Evolutionary conservation across 768 basidiomycete genomes (phyloP), one percentile per base, ranked within the genome.

Genomic region (Roridomyces roridus): DNA sequence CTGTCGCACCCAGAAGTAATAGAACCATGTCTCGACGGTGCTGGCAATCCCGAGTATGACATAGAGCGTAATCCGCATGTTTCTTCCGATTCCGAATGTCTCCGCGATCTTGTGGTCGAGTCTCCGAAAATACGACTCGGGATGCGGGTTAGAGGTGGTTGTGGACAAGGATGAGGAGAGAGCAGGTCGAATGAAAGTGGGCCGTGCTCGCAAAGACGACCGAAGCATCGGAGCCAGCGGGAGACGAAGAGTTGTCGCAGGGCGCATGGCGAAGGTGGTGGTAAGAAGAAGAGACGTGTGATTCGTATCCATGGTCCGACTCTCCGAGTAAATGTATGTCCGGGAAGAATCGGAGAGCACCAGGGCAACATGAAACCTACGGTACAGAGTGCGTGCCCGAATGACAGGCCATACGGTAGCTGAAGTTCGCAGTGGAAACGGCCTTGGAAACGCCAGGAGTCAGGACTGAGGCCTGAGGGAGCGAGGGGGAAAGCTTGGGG

Each of bases 21-120:
- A 52, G 43, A 52, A 52, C 51, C 42, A 52, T 35, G 43, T 52
- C 51, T 52, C 51, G 43, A 52, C 26, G 21, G 51, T 31, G 42
- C 42, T 52, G 35, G 35, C 25, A 35, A 25, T 43, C 24, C 51
- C 51, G n/a, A 44, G 29, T 37, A 52, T 52, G 25, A 28, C 51
- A 35, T 52, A 52, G 21, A 52, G 42, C 17, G 25, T 28, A 45
- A 52, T 26, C 11, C 51, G 43, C 51, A 52, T 52, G 43, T 17
- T 28, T 39, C 17, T 52, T 4, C 51, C 51, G 17, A 52, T 52
- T 21, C 51, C 34, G 34, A 45, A 29, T 23, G 5, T 31, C 41
- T 52, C 50, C 29, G 50, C 50, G 20, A 51, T 43, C 15, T 41
- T 2, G 40, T 25, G 34, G 42, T 51, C 50, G 50, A 51, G 28